These are phyloP conservation scores for Cornus controversa DNA, from an alignment of 148 eudicot genomes.

Conservation along the genomic window DNA sequence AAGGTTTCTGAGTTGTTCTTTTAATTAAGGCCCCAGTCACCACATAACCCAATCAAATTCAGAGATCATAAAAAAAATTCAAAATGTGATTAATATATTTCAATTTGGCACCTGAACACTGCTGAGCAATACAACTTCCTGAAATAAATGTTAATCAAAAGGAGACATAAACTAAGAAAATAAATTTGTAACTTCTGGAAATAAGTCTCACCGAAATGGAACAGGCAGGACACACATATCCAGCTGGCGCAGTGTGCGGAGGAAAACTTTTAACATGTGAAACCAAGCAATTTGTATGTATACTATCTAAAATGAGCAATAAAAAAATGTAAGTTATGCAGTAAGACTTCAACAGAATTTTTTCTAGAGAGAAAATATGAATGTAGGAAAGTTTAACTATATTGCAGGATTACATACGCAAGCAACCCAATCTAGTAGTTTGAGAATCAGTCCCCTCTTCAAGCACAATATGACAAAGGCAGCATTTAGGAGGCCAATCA, in stretches of 20 bases:
- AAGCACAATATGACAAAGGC: conserved; percentile 65
- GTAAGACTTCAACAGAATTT: conserved; percentile 1
- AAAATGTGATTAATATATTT: not conserved
- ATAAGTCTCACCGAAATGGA: conserved; percentile 63
- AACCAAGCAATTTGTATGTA: conserved; percentile 86
- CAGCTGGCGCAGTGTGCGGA: conserved; percentile 94
- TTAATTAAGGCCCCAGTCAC: not conserved
- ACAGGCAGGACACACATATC: conserved; percentile 87
- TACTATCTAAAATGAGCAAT: conserved; percentile 54
- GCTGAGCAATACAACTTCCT: not conserved
- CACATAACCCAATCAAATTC: not conserved
- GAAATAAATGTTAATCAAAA: not conserved
- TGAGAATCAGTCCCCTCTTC: conserved; percentile 65
- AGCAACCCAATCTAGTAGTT: conserved; percentile 93
- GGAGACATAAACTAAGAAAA: conserved; percentile 1
- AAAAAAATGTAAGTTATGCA: conserved; percentile 3
- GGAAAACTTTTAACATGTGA: conserved; percentile 86
- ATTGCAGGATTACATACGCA: conserved; percentile 65
- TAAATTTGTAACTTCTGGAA: not conserved
- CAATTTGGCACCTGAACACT: too few relatives aligned
- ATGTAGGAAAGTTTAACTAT: not conserved
- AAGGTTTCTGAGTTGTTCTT: too few relatives aligned
- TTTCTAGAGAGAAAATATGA: not conserved
- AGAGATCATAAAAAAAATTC: not conserved
- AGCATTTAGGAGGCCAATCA: conserved; percentile 96